These are phyloP conservation scores for Coccomyxa sp. DNA, from an alignment of 139 green algal species.

Conservation along the genomic window DNA sequence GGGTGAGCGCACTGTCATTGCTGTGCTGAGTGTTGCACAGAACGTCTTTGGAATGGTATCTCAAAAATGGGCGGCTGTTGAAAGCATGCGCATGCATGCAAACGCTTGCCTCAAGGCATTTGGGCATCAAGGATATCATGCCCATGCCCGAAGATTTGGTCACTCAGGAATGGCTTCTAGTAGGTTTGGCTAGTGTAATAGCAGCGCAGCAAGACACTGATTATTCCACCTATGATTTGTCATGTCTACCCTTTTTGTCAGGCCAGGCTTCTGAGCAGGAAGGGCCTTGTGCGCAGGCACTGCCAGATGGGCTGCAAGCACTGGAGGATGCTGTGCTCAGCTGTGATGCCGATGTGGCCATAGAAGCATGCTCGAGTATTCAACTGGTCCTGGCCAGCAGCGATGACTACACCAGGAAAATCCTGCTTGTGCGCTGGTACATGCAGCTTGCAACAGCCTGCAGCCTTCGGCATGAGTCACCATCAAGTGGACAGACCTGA, in stretches of 20 bases:
- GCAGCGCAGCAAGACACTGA: no score
- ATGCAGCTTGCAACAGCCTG: constrained; percentile 11
- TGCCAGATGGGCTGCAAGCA: constrained; percentile 1
- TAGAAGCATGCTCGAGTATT: background rate
- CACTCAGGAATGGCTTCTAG: no score
- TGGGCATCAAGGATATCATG: background rate
- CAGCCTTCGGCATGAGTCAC: no score
- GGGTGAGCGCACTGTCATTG: background rate
- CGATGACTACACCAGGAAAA: constrained; percentile 25
- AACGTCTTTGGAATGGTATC: background rate
- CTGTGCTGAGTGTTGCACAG: background rate
- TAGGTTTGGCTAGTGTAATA: no score
- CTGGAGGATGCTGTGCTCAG: background rate
- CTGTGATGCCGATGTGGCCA: no score
- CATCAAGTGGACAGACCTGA: no score
- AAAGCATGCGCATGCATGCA: background rate
- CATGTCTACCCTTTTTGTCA: no score
- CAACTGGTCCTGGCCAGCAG: constrained; percentile 8
- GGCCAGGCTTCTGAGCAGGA: no score
- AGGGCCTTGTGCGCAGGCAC: background rate
- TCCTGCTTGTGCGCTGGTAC: constrained; percentile 7
- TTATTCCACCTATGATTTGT: no score
- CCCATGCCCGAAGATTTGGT: no score
- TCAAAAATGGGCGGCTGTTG: background rate
- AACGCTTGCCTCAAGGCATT: background rate